These are phyloP conservation scores for Trichosporon inkin DNA, from an alignment of 1,284 basidiomycete genomes.

Conservation along the genomic window DNA sequence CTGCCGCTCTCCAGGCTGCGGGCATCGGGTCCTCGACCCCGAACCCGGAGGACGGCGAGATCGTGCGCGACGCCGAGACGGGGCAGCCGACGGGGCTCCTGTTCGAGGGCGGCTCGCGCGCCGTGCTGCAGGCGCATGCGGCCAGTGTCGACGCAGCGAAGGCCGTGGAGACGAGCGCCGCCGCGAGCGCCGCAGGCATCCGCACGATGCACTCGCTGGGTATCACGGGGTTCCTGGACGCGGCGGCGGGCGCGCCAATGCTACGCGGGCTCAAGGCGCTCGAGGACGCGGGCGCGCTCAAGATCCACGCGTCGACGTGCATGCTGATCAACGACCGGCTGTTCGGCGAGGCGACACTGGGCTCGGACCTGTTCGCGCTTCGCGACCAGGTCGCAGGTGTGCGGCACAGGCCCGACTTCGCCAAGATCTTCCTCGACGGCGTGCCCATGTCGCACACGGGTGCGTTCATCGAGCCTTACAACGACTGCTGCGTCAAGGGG, in stretches of 20 bases:
- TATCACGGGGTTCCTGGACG: constrained; percentile 11
- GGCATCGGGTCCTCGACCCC: constrained; percentile 3
- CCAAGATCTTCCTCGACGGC: constrained; percentile 14
- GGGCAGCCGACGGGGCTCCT: constrained; percentile 8
- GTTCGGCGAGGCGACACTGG: constrained; percentile 6
- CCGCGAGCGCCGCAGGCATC: neutral
- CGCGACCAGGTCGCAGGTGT: neutral
- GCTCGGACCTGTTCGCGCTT: neutral
- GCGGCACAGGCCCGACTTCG: constrained; percentile 11
- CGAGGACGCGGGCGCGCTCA: constrained; percentile 6
- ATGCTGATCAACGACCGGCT: constrained; percentile 15
- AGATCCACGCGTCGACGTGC: constrained; percentile 4
- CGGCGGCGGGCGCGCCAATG: neutral
- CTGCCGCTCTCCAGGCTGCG: neutral
- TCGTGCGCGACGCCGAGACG: constrained; percentile 2
- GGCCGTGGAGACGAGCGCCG: neutral
- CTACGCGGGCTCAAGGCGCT: constrained; percentile 11
- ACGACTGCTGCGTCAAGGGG: neutral
- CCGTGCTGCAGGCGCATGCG: neutral
- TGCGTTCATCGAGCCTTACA: constrained; percentile 9
- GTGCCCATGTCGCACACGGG: constrained; percentile 10
- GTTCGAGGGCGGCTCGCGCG: constrained; percentile 1
- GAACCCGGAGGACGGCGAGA: constrained; percentile 1
- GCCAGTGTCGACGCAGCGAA: neutral
- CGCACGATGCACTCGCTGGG: constrained; percentile 4